These are phyloP conservation scores for Thraustochytrium aureum DNA, from an alignment of 352 stramenopile species.

Conservation along the genomic window DNA sequence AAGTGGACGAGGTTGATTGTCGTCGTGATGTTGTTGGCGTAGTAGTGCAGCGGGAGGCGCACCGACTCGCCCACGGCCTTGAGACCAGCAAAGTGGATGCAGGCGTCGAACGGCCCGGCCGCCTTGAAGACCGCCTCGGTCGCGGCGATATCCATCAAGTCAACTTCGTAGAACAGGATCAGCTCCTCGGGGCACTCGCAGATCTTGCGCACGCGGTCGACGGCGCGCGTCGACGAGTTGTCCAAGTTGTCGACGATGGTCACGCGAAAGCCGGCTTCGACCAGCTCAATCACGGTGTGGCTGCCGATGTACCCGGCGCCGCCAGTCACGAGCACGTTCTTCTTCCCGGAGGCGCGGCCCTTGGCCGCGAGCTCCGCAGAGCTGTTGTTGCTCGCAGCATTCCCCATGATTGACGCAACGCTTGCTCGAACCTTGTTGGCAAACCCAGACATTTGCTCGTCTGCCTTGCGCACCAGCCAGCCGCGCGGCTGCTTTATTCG, in stretches of 20 bases:
- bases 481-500: too few relatives aligned
- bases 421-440: too few relatives aligned
- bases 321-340: slow-evolving; percentile 61
- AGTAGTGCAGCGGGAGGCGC: slow-evolving; percentile 70
- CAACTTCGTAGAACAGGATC: slow-evolving; percentile 50
- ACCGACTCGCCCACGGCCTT: slow-evolving; percentile 80
- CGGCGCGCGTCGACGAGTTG: slow-evolving; percentile 65
- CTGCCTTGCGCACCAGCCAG: too few relatives aligned
- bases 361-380: too few relatives aligned
- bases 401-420: too few relatives aligned
- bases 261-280: slow-evolving; percentile 73
- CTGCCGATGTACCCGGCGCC: slow-evolving; percentile 82
- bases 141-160: slow-evolving; percentile 63
- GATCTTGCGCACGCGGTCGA: slow-evolving; percentile 67
- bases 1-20: slow-evolving; percentile 70
- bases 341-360: slow-evolving; percentile 18
- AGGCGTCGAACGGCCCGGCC: slow-evolving; percentile 66
- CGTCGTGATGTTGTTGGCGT: slow-evolving; percentile 73
- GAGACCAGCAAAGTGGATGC: slow-evolving; percentile 79
- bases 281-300: slow-evolving; percentile 76
- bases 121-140: slow-evolving; percentile 69
- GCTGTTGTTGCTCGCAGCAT: too few relatives aligned
- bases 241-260: slow-evolving; percentile 78
- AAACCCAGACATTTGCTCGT: too few relatives aligned
- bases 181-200: slow-evolving; percentile 56